Percentiles rank a stretch among this genome's conserved stretches.
These are phyloP conservation scores for Septoria linicola DNA, from an alignment of 2,329 filamentous ascomycete species.

Conservation along the genomic window DNA sequence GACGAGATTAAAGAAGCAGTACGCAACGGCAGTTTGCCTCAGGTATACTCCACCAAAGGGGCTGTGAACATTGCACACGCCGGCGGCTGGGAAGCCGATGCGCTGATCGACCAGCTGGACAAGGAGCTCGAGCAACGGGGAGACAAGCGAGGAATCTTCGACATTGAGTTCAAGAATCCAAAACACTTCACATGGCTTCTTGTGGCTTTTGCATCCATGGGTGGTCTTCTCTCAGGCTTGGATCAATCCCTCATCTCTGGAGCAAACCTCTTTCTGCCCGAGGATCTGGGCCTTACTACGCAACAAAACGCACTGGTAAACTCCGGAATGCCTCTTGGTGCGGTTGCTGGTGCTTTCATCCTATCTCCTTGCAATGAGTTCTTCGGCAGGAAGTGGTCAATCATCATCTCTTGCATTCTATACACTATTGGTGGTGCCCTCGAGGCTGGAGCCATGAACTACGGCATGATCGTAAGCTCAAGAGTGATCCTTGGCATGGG, in stretches of 20 bases:
- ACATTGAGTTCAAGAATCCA: slow-evolving; percentile 61
- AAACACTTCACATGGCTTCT: slow-evolving; percentile 66
- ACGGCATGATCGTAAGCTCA: slow-evolving; percentile 67
- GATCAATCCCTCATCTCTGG: slow-evolving; percentile 73
- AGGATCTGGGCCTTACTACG: slow-evolving; percentile 54
- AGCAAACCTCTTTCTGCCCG: slow-evolving; percentile 65
- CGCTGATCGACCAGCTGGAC: slow-evolving; percentile 45
- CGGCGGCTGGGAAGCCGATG: slow-evolving; percentile 47
- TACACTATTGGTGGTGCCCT: slow-evolving; percentile 70
- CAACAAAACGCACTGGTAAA: slow-evolving; percentile 66
- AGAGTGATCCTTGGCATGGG: slow-evolving; percentile 69
- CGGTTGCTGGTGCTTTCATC: slow-evolving; percentile 67
- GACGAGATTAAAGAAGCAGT: slow-evolving; percentile 33
- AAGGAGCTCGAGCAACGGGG: slow-evolving; percentile 40
- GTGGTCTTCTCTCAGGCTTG: slow-evolving; percentile 68
- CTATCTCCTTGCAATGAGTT: slow-evolving; percentile 67
- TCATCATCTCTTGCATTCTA: slow-evolving; percentile 66
- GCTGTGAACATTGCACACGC: slow-evolving; percentile 36
- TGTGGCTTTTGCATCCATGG: slow-evolving; percentile 72
- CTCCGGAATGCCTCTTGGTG: slow-evolving; percentile 69
- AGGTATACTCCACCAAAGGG: slow-evolving; percentile 34
- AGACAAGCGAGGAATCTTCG: slow-evolving; percentile 47
- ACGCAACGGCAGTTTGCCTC: slow-evolving; percentile 20
- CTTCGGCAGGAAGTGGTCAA: slow-evolving; percentile 65
- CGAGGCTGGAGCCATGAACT: slow-evolving; percentile 66